Conservation (phyloP, 2,329 filamentous ascomycete species). For the Cadophora sp. region DNA sequence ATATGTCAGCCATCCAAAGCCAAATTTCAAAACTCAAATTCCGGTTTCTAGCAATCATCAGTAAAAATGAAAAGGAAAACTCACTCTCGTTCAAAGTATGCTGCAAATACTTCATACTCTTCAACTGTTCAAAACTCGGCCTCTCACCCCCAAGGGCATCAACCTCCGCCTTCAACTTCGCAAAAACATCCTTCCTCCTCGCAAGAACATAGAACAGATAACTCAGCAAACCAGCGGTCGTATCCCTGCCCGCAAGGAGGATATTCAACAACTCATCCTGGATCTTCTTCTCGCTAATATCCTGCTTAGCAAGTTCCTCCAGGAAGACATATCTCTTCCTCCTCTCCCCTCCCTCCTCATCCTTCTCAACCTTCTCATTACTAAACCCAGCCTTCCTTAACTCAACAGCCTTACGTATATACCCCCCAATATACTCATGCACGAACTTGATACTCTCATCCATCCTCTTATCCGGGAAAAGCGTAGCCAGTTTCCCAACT, state of each 20-base stretch:
- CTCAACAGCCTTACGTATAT: slow-evolving; percentile 39
- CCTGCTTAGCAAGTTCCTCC: slow-evolving; percentile 54
- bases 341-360: slow-evolving; percentile 18
- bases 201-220: slow-evolving; percentile 45
- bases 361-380: slow-evolving; percentile 27
- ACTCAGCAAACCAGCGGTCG: slow-evolving; percentile 49
- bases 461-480: slow-evolving; percentile 41
- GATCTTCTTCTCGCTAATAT: slow-evolving; percentile 50
- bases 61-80: slow-evolving; percentile 35
- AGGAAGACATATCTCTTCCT: slow-evolving; percentile 52
- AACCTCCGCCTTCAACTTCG: slow-evolving; percentile 45
- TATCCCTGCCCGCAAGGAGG: slow-evolving; percentile 52
- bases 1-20: neutral
- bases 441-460: slow-evolving; percentile 37
- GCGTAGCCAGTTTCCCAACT: slow-evolving; percentile 38
- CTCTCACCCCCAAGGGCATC: slow-evolving; percentile 44
- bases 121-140: slow-evolving; percentile 57
- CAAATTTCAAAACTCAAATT: no score
- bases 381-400: slow-evolving; percentile 30
- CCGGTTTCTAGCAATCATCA: no score
- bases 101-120: slow-evolving; percentile 60
- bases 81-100: slow-evolving; percentile 65
- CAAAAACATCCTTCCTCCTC: slow-evolving; percentile 43
- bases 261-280: slow-evolving; percentile 48
- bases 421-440: slow-evolving; percentile 41